Conservation (phyloP, 1,284 basidiomycete species). For the Mycena sp. region DNA sequence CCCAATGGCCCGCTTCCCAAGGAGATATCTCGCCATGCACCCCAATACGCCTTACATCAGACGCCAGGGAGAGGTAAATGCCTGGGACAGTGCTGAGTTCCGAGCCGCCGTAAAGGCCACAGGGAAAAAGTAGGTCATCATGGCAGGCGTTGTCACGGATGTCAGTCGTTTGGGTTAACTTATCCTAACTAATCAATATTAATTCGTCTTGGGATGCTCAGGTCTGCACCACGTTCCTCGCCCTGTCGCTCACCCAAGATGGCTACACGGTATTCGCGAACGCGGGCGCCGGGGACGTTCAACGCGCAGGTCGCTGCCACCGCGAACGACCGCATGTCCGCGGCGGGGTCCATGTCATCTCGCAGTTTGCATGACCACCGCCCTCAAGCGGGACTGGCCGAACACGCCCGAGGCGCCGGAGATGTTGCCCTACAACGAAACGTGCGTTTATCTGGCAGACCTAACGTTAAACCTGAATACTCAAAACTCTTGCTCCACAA, state of each 20-base stretch:
- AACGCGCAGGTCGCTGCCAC: conserved; percentile 50
- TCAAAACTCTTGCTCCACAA: conserved; percentile 32
- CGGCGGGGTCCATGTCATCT: conserved; percentile 54
- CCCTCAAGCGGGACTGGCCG: conserved; percentile 59
- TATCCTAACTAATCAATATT: too few relatives aligned
- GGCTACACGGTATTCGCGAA: conserved; percentile 58
- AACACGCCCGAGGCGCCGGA: conserved; percentile 50
- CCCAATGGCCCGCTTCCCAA: too few relatives aligned
- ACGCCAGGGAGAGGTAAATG: too few relatives aligned
- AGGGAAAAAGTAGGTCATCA: too few relatives aligned
- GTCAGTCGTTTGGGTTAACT: too few relatives aligned
- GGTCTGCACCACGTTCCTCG: conserved; percentile 58
- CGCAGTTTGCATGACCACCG: conserved; percentile 52
- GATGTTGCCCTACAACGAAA: conserved; percentile 52
- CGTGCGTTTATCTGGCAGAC: conserved; percentile 39
- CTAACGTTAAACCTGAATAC: background rate
- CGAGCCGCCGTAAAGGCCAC: too few relatives aligned
- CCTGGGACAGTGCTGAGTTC: too few relatives aligned
- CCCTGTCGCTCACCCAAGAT: conserved; percentile 52
- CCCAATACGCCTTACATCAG: too few relatives aligned
- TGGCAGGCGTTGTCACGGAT: too few relatives aligned
- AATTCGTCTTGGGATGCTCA: too few relatives aligned
- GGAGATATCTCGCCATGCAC: too few relatives aligned
- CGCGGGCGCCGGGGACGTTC: conserved; percentile 54
- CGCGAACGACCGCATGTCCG: conserved; percentile 57